Evolutionary conservation across 1,139 yeast species (phyloP), one percentile per base, ranked within the genome.

Genomic region (Debaryomyces psychrophilus): DNA sequence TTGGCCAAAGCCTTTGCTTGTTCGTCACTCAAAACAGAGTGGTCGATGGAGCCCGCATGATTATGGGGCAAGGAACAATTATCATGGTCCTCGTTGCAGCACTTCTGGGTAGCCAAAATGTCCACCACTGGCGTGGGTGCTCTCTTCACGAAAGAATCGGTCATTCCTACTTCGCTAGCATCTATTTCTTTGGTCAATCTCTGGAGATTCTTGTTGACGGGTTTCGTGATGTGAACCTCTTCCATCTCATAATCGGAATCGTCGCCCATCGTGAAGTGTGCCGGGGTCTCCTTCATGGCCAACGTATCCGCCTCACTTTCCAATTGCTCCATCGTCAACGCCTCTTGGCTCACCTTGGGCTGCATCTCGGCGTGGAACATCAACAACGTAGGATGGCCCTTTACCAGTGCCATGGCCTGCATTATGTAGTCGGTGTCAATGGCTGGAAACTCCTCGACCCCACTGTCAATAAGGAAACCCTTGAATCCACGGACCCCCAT

Each of bases 281-380:
- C 55, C 29, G 45, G 53, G 45, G 55, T 53, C 14, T 57, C 61
- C 47, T 64, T 60, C 17, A 61, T 59, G 15, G 65, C 52, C 31
- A 65, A 53, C 37, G 51, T 54, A 2, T 67, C 67, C 8, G 68
- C 59, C 9, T 51, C 49, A 45, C 59, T 49, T 4, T 58, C 64
- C 28, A 40, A 34, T 9, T 51, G 53, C 40, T 58, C 59, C 15
- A 59, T 59, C 36, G 52, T 45, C 28, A 63, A 56, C n/a, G 66
- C 64, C 31, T 59, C 66, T 37, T 64, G 48, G 7, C 26, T 12
- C 23, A 51, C 51, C 50, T 64, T 59, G 9, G 82, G 81, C 55
- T 83, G 88, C 85, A 87, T 82, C 64, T 90, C 97, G 2, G 97
- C 97, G 60, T 90, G 98, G 71, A 90, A 90, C 95, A 92, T 85